A percentile compares a stretch with the other conserved stretches of the same genome.
Conservation (phyloP, 352 stramenopile genomes). For the Globisporangium solare region DNA sequence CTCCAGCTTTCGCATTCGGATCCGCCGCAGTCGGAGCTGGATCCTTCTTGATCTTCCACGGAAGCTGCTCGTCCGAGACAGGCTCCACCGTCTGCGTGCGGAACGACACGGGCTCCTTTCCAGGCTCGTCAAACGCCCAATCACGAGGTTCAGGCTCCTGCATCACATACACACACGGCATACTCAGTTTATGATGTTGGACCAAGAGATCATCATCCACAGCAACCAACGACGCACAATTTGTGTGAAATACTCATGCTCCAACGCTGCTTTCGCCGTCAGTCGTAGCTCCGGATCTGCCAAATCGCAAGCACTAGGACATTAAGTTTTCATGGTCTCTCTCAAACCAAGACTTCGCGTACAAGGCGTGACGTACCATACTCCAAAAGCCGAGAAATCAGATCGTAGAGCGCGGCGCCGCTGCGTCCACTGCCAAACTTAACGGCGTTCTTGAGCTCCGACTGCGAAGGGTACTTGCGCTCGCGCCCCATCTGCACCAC, state of each 20-base stretch:
- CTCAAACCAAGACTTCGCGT: background rate
- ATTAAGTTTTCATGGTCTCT: too few relatives aligned
- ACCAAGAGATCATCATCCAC: background rate
- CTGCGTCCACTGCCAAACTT: conserved; percentile 75
- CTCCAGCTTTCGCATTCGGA: conserved; percentile 21
- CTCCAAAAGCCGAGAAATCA: conserved; percentile 74
- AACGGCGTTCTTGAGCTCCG: conserved; percentile 80
- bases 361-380: conserved; percentile 44
- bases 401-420: conserved; percentile 68
- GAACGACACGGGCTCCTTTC: conserved; percentile 83
- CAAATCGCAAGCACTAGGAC: too few relatives aligned
- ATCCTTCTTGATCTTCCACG: conserved; percentile 69
- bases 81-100: conserved; percentile 78
- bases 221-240: conserved; percentile 42
- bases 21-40: conserved; percentile 5
- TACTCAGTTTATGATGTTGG: background rate
- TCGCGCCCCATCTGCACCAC: conserved; percentile 83
- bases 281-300: conserved; percentile 89
- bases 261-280: conserved; percentile 86
- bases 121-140: conserved; percentile 84
- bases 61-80: conserved; percentile 65
- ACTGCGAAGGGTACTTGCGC: conserved; percentile 78
- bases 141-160: conserved; percentile 82
- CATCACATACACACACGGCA: background rate
- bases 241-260: conserved; percentile 93